Percentiles rank a stretch among this genome's conserved stretches.
Conservation (phyloP, 2,329 filamentous ascomycete species). For the Ophiocordyceps camponoti-rufipedis region DNA sequence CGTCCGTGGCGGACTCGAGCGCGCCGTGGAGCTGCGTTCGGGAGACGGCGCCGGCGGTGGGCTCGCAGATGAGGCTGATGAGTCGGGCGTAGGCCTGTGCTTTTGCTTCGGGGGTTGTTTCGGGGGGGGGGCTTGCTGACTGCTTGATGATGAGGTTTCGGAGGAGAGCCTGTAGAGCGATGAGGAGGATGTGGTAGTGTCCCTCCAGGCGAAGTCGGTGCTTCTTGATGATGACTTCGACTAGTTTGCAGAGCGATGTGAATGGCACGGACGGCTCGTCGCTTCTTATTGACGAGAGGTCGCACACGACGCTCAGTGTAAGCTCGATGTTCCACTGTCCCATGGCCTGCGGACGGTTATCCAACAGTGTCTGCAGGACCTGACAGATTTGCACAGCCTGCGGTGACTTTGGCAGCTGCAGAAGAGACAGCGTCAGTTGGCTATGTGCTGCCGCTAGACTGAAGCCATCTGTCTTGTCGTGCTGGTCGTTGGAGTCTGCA, state of each 20-base stretch:
- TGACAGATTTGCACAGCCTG: slow-evolving; percentile 21
- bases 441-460: slow-evolving; percentile 23
- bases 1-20: slow-evolving; percentile 41
- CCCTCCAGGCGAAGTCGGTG: slow-evolving; percentile 43
- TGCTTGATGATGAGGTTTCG: slow-evolving; percentile 26
- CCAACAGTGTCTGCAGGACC: slow-evolving; percentile 26
- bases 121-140: slow-evolving; percentile 5
- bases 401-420: slow-evolving; percentile 12
- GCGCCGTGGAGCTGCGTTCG: slow-evolving; percentile 22
- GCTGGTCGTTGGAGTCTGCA: slow-evolving; percentile 12
- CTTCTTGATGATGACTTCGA: slow-evolving; percentile 37
- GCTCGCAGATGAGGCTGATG: slow-evolving; percentile 40
- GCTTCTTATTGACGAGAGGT: slow-evolving; percentile 12
- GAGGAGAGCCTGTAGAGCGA: slow-evolving; percentile 36
- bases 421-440: slow-evolving; percentile 15
- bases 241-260: slow-evolving; percentile 29
- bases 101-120: slow-evolving; percentile 19
- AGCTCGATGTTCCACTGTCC: slow-evolving; percentile 39
- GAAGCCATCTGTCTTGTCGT: slow-evolving; percentile 11
- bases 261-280: slow-evolving; percentile 19
- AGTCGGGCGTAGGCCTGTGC: slow-evolving; percentile 35
- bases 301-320: slow-evolving; percentile 26
- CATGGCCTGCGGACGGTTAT: slow-evolving; percentile 29
- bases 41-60: slow-evolving; percentile 35
- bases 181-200: slow-evolving; percentile 39